phyloP scores from a whole-genome alignment of 192 early-diverging fungal species.

The Coemansia guatemalensis region DNA sequence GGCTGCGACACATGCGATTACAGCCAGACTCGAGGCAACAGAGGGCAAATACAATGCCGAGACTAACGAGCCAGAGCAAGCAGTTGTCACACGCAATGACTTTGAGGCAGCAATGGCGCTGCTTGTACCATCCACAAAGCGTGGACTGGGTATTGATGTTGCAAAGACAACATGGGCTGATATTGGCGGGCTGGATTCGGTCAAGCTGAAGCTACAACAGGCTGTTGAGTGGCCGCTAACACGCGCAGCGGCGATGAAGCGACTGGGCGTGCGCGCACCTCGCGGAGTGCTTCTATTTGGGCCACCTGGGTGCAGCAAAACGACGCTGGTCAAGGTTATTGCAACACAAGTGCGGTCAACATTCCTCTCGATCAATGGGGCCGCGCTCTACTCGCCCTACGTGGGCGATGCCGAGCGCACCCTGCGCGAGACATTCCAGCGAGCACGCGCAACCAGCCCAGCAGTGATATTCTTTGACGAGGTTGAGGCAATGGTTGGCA shows the following conservation, averaged over 20 bases:
- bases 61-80: background rate
- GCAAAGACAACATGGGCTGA: constrained; percentile 73
- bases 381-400: constrained; percentile 29
- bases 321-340: constrained; percentile 86
- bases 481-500: constrained; percentile 94
- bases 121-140: constrained; percentile 71
- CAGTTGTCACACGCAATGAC: constrained; percentile 27
- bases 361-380: constrained; percentile 64
- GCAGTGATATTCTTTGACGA: constrained; percentile 97
- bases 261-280: constrained; percentile 79
- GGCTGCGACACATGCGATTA: constrained; percentile 57
- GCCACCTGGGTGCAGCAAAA: constrained; percentile 98
- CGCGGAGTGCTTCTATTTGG: constrained; percentile 94
- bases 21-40: background rate
- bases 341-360: constrained; percentile 75
- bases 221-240: constrained; percentile 88
- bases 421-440: constrained; percentile 73
- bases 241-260: constrained; percentile 62
- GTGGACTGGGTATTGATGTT: constrained; percentile 64
- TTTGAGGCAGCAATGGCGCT: constrained; percentile 65
- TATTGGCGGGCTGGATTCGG: constrained; percentile 82
- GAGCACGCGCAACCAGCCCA: constrained; percentile 76
- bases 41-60: background rate
- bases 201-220: constrained; percentile 78
- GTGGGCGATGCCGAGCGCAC: constrained; percentile 39